Evolutionary conservation across 225 moss, liverwort and hornwort genomes (phyloP).

Genomic region (Neckera pumila): DNA sequence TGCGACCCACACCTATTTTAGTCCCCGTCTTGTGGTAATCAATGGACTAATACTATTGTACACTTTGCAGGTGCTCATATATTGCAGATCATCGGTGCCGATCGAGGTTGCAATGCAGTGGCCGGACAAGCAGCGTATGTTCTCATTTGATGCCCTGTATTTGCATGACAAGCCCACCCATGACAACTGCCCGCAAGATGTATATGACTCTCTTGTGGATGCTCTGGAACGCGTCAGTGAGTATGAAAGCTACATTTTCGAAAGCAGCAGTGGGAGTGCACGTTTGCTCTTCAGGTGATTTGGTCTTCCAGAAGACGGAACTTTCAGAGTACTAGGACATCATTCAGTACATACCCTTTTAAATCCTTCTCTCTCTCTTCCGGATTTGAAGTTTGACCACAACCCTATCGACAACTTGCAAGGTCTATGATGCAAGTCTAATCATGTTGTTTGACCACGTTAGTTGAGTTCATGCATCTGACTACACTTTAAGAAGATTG

Average conservation of each 20-base stretch:
- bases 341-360: neutral
- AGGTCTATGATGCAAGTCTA: neutral
- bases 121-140: constrained; percentile 62
- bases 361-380: neutral
- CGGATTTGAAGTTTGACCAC: neutral
- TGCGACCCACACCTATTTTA: neutral
- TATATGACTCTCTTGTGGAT: constrained; percentile 89
- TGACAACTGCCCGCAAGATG: constrained; percentile 76
- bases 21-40: neutral
- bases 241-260: constrained; percentile 88
- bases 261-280: constrained; percentile 91
- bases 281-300: constrained; percentile 54
- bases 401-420: neutral
- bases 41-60: neutral
- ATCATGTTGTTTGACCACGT: neutral
- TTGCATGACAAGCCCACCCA: constrained; percentile 79
- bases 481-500: neutral
- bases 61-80: constrained; percentile 55
- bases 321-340: neutral
- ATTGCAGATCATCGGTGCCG: constrained; percentile 88
- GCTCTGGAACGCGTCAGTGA: constrained; percentile 85
- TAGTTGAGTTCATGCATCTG: neutral
- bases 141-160: constrained; percentile 84
- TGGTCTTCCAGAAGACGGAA: neutral
- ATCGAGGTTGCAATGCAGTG: constrained; percentile 57